Conservation (phyloP, 2,329 filamentous ascomycete genomes). For the Aspergillus eucalypticola region DNA sequence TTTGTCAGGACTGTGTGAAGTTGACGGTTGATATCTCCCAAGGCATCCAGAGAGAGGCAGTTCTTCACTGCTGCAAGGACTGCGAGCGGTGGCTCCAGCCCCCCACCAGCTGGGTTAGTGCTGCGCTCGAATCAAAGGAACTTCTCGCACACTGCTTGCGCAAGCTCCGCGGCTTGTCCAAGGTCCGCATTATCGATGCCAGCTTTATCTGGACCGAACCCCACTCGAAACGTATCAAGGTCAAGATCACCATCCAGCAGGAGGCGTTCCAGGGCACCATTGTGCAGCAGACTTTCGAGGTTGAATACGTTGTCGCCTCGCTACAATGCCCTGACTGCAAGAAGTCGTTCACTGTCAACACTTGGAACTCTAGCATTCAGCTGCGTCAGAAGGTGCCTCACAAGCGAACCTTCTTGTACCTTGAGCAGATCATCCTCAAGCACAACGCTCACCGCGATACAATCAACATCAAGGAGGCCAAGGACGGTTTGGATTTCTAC, state of each 20-base stretch:
- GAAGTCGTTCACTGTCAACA: constrained; percentile 95
- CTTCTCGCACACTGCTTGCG: constrained; percentile 87
- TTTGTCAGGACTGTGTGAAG: constrained; percentile 96
- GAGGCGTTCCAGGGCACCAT: constrained; percentile 65
- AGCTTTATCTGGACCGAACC: constrained; percentile 98
- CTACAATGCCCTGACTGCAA: constrained; percentile 94
- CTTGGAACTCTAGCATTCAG: constrained; percentile 90
- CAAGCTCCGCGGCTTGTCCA: constrained; percentile 80
- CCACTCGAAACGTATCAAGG: constrained; percentile 85
- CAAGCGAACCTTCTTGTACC: constrained; percentile 80
- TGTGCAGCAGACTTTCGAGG: constrained; percentile 92
- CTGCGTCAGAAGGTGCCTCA: constrained; percentile 96
- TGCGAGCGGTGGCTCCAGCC: constrained; percentile 93
- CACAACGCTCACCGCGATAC: constrained; percentile 88
- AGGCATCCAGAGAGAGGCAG: constrained; percentile 87
- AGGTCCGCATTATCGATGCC: constrained; percentile 92
- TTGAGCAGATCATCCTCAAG: constrained; percentile 95
- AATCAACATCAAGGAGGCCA: constrained; percentile 96
- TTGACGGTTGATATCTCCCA: constrained; percentile 89
- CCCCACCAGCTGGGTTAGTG: constrained; percentile 81
- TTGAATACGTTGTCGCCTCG: constrained; percentile 84
- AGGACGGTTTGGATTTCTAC: constrained; percentile 95
- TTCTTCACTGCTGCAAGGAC: constrained; percentile 87
- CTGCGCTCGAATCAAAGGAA: constrained; percentile 84
- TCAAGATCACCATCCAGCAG: constrained; percentile 91